Base-by-base conservation (phyloP, 768 basidiomycete species). In the Kwoniella europaea region DNA sequence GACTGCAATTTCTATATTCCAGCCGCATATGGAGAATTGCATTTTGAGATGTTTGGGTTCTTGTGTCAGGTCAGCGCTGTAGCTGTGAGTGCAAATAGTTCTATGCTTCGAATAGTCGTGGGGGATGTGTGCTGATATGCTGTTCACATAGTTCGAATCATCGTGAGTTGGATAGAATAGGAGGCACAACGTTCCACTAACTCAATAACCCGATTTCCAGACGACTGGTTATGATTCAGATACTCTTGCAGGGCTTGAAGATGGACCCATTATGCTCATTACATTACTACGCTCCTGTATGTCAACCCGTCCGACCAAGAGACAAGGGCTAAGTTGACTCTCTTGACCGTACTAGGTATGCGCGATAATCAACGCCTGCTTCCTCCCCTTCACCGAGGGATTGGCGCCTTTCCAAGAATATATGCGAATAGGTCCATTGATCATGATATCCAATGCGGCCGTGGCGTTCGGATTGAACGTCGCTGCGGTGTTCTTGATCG, bases 191-290 rank as follows among this genome's bases (percentile, higher is more conserved):
- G 4, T 12, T 61, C 42, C 18, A 42, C 52, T 42, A 4, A n/a
- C 35, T 35, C 2, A 54, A 41, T 22, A 12, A 13, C 7, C 35
- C 35, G 3, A 61, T 10, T 56, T 94, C 93, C 93, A 98, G 85
- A 89, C 91, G 96, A 52, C 88, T 98, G 13, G 94, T 98, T 24
- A 94, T 97, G 89, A 98, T 98, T 71, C 92, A 98, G 82, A 89
- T 95, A 63, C 89, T 98, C 52, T 86, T 98, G 0, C 93, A 97
- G 80, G 94, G 94, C 46, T 86, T 97, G 79, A 97, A 97, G 85
- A 98, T 98, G 95, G 94, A 97, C 80, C 96, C 96, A 0, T 88
- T 98, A 6, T 92, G 94, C 22, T 97, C 94, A 6, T 84, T 98
- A 63, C 92, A 98, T 86, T 98, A 96, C 86, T 97, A 94, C 81